Percentiles rank a stretch among this genome's conserved stretches.
Conservation (phyloP, 306 rosid genomes). For the Castanospermum australe region DNA sequence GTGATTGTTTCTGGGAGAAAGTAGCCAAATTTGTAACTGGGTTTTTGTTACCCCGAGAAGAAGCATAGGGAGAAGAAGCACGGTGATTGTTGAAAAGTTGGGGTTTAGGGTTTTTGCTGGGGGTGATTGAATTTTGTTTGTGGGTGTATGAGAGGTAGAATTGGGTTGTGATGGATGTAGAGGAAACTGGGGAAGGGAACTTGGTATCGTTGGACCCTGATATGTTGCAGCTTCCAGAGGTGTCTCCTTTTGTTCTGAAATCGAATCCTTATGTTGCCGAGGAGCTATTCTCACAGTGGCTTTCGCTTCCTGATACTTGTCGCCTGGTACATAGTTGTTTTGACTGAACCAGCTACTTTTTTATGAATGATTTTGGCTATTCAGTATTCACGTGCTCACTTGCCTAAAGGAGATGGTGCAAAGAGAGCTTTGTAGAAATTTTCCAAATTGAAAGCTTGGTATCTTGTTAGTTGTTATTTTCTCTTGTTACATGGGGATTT, state of each 20-base stretch:
- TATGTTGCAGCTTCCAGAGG: conserved; percentile 74
- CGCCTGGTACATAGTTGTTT: conserved; percentile 56
- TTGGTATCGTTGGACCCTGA: conserved; percentile 61
- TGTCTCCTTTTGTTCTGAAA: conserved; percentile 64
- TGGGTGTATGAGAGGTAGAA: conserved; percentile 38
- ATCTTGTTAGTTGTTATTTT: neutral
- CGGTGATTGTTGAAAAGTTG: conserved; percentile 34
- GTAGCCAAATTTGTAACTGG: conserved; percentile 34
- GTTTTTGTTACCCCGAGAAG: conserved; percentile 16
- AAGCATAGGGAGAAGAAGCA: conserved; percentile 14
- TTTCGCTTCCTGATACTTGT: conserved; percentile 72
- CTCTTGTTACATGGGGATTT: conserved; percentile 16
- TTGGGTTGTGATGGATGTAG: conserved; percentile 62
- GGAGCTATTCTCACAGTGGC: conserved; percentile 79
- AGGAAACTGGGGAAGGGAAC: conserved; percentile 51
- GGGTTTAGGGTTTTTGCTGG: conserved; percentile 45
- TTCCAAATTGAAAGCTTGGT: neutral
- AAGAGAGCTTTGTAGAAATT: conserved; percentile 3
- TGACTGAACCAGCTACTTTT: conserved; percentile 17
- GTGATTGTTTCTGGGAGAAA: conserved; percentile 10
- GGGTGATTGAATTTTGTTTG: neutral
- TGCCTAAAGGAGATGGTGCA: conserved; percentile 27
- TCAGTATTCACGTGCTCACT: neutral
- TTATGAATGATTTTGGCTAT: conserved; percentile 23
- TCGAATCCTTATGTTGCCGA: conserved; percentile 62